Evolutionary conservation across 2,329 filamentous ascomycete genomes (phyloP).

Genomic region (Colletotrichum aenigma): DNA sequence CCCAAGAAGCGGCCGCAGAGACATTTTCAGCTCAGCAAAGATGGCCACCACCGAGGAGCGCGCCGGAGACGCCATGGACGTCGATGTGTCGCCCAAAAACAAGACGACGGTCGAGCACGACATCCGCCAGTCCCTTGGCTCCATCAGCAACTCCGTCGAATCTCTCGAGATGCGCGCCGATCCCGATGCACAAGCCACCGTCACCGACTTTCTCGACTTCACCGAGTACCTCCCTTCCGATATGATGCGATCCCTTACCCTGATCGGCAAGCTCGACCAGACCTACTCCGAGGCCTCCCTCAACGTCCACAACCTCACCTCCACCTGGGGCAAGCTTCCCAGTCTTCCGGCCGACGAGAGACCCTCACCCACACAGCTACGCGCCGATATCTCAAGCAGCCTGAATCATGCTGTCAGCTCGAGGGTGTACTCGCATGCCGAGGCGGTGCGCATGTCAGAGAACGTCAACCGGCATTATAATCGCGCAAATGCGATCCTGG

Average conservation of each 20-base stretch:
- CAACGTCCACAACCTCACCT: constrained; percentile 60
- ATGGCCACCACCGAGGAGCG: constrained; percentile 24
- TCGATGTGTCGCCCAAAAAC: constrained; percentile 40
- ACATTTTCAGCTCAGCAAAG: background rate
- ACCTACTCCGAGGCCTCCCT: constrained; percentile 60
- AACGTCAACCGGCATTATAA: constrained; percentile 67
- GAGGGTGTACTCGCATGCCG: constrained; percentile 63
- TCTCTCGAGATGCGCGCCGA: constrained; percentile 60
- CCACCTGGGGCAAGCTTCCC: constrained; percentile 61
- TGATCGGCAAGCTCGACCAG: constrained; percentile 68
- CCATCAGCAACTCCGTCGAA: constrained; percentile 43
- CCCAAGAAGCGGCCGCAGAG: background rate
- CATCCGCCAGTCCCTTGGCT: constrained; percentile 27
- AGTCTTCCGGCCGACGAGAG: constrained; percentile 50
- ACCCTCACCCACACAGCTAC: constrained; percentile 54
- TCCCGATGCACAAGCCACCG: constrained; percentile 71
- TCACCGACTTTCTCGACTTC: constrained; percentile 73
- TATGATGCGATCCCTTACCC: constrained; percentile 66
- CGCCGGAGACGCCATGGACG: constrained; percentile 29
- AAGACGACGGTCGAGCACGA: constrained; percentile 30
- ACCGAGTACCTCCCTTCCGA: constrained; percentile 73
- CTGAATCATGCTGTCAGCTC: constrained; percentile 59
- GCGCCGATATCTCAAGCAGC: constrained; percentile 64
- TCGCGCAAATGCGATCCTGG: constrained; percentile 61
- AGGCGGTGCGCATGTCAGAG: constrained; percentile 67